These are phyloP conservation scores for Rhizopus delemar DNA, from an alignment of 371 early-diverging fungal species.

Conservation along the genomic window DNA sequence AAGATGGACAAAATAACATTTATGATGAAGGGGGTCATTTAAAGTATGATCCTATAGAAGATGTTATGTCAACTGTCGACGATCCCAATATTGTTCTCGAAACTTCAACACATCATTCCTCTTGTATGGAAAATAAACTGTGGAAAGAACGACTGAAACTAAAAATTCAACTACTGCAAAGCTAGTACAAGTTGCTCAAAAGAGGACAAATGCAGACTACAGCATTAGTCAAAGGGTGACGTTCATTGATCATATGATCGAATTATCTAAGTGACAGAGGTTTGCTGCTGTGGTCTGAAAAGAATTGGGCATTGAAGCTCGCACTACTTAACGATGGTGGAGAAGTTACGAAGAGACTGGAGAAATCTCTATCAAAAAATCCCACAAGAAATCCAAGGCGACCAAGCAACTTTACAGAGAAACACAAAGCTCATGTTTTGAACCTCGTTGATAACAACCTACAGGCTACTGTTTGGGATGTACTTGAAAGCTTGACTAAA, in stretches of 20 bases:
- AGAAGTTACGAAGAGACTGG: constrained; percentile 21
- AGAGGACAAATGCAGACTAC: constrained; percentile 9
- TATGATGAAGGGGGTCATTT: constrained; percentile 18
- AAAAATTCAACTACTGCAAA: constrained; percentile 4
- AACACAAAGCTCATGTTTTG: constrained; percentile 11
- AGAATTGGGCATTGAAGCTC: constrained; percentile 13
- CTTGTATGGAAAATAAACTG: constrained; percentile 10
- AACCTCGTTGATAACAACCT: constrained; percentile 3
- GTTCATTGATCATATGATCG: constrained; percentile 18
- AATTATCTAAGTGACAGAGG: constrained; percentile 16
- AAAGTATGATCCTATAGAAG: constrained; percentile 12
- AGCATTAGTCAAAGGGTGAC: constrained; percentile 15
- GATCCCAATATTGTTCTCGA: constrained; percentile 8
- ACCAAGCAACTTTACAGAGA: constrained; percentile 21
- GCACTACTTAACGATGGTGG: constrained; percentile 19
- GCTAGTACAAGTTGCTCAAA: constrained; percentile 7
- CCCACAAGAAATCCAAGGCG: constrained; percentile 23
- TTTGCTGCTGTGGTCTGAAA: constrained; percentile 16
- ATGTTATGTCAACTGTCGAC: constrained; percentile 8
- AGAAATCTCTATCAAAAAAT: constrained; percentile 19
- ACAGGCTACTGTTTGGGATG: constrained; percentile 11
- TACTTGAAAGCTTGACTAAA: constrained; percentile 17
- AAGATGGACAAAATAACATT: constrained; percentile 4
- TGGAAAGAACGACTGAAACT: constrained; percentile 1
- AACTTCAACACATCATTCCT: constrained; percentile 2